A percentile compares a stretch with the other conserved stretches of the same genome.
Conservation (phyloP, 163 green algal species). For the Scenedesmus sp. region DNA sequence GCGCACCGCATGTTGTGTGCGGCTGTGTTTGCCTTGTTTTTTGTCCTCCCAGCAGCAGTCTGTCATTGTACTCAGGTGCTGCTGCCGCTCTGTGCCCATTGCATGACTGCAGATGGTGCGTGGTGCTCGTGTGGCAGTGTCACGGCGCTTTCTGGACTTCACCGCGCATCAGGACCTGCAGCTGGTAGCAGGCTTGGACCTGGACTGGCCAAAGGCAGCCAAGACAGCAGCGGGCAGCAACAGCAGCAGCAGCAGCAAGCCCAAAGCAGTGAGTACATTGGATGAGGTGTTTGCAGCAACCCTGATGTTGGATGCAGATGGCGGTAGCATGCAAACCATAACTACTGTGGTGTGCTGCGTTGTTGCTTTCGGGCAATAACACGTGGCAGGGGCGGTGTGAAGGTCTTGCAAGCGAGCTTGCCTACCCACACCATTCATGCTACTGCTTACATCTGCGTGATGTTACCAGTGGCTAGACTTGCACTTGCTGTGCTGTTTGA, state of each 20-base stretch:
- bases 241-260: conserved; percentile 45
- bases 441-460: too few species aligned
- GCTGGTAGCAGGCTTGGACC: conserved; percentile 54
- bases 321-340: too few species aligned
- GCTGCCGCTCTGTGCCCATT: background rate
- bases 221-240: conserved; percentile 24
- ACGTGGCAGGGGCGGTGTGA: too few species aligned
- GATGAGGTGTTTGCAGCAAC: background rate
- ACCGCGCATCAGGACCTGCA: conserved; percentile 61
- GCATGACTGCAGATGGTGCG: conserved; percentile 45
- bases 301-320: background rate
- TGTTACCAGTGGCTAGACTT: too few species aligned
- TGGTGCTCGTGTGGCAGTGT: conserved; percentile 43
- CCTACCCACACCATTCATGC: too few species aligned
- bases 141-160: conserved; percentile 59
- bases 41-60: background rate
- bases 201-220: conserved; percentile 53
- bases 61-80: background rate
- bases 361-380: too few species aligned
- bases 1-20: too few species aligned
- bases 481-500: too few species aligned
- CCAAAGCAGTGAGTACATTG: background rate
- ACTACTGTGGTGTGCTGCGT: too few species aligned
- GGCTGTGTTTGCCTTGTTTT: too few species aligned
- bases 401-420: too few species aligned